These are phyloP conservation scores for Cladosporium sp. DNA, from an alignment of 2,329 filamentous ascomycete genomes.

Conservation along the genomic window DNA sequence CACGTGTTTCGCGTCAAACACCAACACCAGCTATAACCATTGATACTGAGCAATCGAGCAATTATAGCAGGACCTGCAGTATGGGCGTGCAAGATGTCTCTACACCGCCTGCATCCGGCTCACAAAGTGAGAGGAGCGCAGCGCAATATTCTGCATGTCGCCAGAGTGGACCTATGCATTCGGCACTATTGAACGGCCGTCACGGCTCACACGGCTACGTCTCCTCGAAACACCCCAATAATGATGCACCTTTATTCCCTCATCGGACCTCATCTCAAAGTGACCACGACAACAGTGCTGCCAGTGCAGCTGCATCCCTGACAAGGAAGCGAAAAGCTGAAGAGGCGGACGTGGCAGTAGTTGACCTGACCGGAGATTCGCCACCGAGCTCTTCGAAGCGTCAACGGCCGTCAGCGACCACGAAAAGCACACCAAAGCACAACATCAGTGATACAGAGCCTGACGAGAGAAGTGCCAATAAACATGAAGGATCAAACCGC, in stretches of 20 bases:
- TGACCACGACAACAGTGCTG: not conserved
- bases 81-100: not conserved
- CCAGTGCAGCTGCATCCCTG: not conserved
- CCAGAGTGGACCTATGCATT: not conserved
- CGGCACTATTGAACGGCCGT: not conserved
- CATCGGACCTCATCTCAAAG: not conserved
- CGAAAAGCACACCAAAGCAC: not conserved
- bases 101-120: not conserved
- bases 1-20: slow-evolving; percentile 1
- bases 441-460: not conserved
- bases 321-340: not conserved
- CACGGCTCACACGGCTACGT: not conserved
- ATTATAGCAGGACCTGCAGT: not conserved
- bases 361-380: slow-evolving; percentile 22
- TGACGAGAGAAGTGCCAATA: not conserved
- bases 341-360: not conserved
- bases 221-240: not conserved
- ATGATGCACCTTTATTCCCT: not conserved
- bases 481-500: not conserved
- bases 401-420: not conserved
- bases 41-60: not conserved
- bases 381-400: not conserved
- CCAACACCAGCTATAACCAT: not conserved
- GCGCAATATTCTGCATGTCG: not conserved
- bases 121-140: not conserved